Conservation (phyloP, 768 basidiomycete species). For the Lactarius psammicola region DNA sequence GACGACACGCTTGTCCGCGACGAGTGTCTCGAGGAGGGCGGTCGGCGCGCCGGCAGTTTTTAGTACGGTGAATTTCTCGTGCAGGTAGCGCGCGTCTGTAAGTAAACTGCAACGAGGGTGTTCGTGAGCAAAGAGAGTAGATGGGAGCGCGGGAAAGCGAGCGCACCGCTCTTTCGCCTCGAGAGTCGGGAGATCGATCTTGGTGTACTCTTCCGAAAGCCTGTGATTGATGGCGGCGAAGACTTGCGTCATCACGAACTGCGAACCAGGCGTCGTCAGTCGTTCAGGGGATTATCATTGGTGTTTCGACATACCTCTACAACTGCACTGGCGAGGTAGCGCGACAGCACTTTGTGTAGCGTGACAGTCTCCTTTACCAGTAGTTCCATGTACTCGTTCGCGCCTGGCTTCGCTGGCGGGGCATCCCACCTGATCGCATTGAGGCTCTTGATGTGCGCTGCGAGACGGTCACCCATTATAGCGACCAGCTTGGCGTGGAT, state of each 20-base stretch:
- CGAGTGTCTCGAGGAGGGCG: conserved; percentile 79
- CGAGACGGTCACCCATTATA: conserved; percentile 95
- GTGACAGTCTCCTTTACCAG: conserved; percentile 94
- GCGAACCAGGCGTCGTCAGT: conserved; percentile 25
- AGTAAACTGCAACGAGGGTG: conserved; percentile 54
- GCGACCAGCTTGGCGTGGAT: conserved; percentile 96
- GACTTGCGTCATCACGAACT: conserved; percentile 95
- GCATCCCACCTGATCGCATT: conserved; percentile 78
- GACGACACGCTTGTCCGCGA: conserved; percentile 61
- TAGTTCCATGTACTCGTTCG: conserved; percentile 89
- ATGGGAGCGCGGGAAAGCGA: background rate
- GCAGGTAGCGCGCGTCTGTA: conserved; percentile 73
- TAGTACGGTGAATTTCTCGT: conserved; percentile 69
- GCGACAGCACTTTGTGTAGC: conserved; percentile 91
- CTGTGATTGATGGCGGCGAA: conserved; percentile 93
- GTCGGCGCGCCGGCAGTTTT: conserved; percentile 66
- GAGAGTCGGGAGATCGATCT: conserved; percentile 77
- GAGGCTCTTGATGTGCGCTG: conserved; percentile 78
- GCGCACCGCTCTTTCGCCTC: conserved; percentile 84
- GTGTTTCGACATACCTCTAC: conserved; percentile 67
- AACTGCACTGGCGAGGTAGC: conserved; percentile 73
- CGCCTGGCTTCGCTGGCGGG: conserved; percentile 56
- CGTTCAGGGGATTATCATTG: background rate
- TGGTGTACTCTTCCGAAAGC: conserved; percentile 80
- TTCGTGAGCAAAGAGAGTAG: conserved; percentile 20